Base-by-base conservation (phyloP, 371 early-diverging fungal genomes). In the Gilbertella persicaria region DNA sequence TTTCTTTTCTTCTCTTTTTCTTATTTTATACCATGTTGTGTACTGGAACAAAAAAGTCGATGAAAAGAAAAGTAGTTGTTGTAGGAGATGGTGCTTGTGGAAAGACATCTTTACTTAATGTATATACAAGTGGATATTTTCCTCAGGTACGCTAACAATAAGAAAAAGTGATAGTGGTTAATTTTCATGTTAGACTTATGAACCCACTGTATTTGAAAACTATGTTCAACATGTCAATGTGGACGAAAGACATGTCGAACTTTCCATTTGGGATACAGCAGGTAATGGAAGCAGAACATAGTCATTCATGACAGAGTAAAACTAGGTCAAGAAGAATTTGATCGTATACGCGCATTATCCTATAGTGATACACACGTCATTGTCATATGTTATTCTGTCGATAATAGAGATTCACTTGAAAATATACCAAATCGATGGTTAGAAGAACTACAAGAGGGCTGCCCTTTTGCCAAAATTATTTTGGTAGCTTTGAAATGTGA, bases 251-350 rank as follows among this genome's bases (percentile, higher is more conserved):
- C 83, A 81, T n/a, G 83, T 92, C 38, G 87, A 88, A 66, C 66
- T 97, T 12, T 90, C 90, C 13, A 69, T 97, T 20, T 95, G 93
- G 91, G 97, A 97, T 74, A 97, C 97, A 17, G 92, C 92, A 43
- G 94, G 96, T 62, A 88, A 85, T 12, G 10, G 55, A 29, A 21
- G 23, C 25, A 23, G 13, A 44, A 16, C 6, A 35, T 21, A 14
- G 0, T 24, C 10, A 33, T n/a, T 7, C 16, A 12, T 20, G 26
- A 25, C 20, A 6, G 4, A n/a, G 2, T 3, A 42, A n/a, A 81
- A 83, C 5, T 35, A 76, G 86, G 87, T 2, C 88, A 88, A 63
- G 88, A 88, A 62, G 85, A 80, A 41, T 83, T 80, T 66, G 86
- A 85, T 55, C 69, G 83, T 7, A 45, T 85, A 41, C 57, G 86